Percentiles rank a stretch among this genome's conserved stretches.
phyloP scores from a whole-genome alignment of 2,329 filamentous ascomycete species.

The Pseudogymnoascus sp. region DNA sequence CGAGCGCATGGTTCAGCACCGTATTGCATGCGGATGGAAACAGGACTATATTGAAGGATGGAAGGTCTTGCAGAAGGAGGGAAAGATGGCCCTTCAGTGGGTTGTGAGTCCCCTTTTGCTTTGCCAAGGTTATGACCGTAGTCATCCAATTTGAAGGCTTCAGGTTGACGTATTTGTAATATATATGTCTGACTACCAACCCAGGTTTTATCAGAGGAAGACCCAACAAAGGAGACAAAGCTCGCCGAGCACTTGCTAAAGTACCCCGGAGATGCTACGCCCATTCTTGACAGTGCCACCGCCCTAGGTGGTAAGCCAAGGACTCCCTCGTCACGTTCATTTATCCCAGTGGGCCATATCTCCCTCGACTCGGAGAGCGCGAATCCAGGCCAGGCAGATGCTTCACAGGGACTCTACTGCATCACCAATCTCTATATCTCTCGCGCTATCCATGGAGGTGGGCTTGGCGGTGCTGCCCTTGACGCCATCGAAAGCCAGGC shows the following conservation, averaged over 20 bases:
- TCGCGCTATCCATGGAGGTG: slow-evolving; percentile 20
- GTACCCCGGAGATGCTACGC: slow-evolving; percentile 17
- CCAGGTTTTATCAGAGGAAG: slow-evolving; percentile 15
- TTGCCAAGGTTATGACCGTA: background rate
- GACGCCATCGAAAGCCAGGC: slow-evolving; percentile 20
- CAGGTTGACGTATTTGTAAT: background rate
- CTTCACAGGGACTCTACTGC: slow-evolving; percentile 18
- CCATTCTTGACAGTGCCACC: slow-evolving; percentile 19
- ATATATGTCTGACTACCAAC: slow-evolving; percentile 10
- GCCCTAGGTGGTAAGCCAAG: slow-evolving; percentile 18
- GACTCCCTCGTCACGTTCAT: slow-evolving; percentile 13
- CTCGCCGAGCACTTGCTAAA: slow-evolving; percentile 17
- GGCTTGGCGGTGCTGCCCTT: slow-evolving; percentile 21
- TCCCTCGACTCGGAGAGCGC: slow-evolving; percentile 17
- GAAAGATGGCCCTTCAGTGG: slow-evolving; percentile 22
- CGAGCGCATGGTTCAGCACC: slow-evolving; percentile 36
- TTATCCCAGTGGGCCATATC: slow-evolving; percentile 25
- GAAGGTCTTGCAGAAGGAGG: slow-evolving; percentile 16
- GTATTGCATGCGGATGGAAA: slow-evolving; percentile 40
- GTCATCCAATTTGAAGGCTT: background rate
- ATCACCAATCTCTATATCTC: slow-evolving; percentile 24
- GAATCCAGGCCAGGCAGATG: slow-evolving; percentile 11
- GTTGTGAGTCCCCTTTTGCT: slow-evolving; percentile 15
- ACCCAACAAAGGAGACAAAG: slow-evolving; percentile 17
- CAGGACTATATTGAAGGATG: slow-evolving; percentile 29